Percentiles rank a stretch among this genome's conserved stretches.
Conservation (phyloP, 2,329 filamentous ascomycete genomes). For the Aureobasidium musti region DNA sequence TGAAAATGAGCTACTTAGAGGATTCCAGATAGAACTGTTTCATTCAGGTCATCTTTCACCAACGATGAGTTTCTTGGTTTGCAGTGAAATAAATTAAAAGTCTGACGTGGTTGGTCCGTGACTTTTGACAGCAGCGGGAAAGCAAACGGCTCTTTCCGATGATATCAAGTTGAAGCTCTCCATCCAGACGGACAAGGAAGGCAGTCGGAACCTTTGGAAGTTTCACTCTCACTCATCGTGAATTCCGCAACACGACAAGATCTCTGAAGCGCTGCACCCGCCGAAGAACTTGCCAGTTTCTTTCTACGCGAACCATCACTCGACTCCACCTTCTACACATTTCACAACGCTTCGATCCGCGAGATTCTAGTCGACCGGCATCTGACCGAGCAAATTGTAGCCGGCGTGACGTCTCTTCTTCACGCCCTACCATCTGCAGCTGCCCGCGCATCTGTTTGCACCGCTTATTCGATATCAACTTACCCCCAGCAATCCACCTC, state of each 20-base stretch:
- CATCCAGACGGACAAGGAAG: conserved; percentile 5
- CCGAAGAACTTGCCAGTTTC: not conserved
- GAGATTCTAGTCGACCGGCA: conserved; percentile 13
- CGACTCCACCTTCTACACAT: not conserved
- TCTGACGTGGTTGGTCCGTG: conserved; percentile 18
- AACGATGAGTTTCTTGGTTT: not conserved
- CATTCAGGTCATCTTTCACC: not conserved
- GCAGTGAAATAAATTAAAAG: not conserved
- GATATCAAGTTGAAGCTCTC: conserved; percentile 24
- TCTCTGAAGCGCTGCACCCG: conserved; percentile 28
- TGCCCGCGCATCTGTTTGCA: conserved; percentile 24
- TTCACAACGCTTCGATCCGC: conserved; percentile 2
- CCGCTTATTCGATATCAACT: not conserved
- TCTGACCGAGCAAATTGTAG: conserved; percentile 25
- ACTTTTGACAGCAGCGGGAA: conserved; percentile 10
- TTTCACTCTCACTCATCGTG: conserved; percentile 8
- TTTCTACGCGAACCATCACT: too few species aligned
- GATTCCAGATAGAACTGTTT: not conserved
- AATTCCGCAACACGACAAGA: conserved; percentile 6
- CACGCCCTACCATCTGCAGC: conserved; percentile 12
- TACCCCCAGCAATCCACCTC: not conserved
- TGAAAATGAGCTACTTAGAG: too few species aligned
- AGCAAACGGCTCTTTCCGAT: conserved; percentile 11
- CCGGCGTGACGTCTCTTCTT: conserved; percentile 14
- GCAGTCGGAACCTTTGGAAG: not conserved